Percentiles rank a stretch among this genome's conserved stretches.
These are phyloP conservation scores for Podospora bellae-mahoneyi DNA, from an alignment of 495 filamentous ascomycete species.

Conservation along the genomic window DNA sequence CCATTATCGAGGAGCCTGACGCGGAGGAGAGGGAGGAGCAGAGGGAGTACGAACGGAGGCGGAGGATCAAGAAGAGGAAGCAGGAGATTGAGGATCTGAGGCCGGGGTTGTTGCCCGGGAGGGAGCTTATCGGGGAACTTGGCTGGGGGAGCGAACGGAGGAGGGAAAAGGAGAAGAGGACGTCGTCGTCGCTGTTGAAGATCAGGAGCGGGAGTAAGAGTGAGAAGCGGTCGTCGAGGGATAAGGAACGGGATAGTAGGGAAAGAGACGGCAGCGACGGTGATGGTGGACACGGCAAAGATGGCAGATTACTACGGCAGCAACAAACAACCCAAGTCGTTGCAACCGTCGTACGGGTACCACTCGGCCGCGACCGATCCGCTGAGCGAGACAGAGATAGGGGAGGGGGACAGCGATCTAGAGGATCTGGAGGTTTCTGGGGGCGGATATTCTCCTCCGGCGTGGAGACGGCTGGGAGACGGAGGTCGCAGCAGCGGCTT, in stretches of 20 bases:
- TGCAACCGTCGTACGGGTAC: conserved; percentile 49
- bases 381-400: conserved; percentile 43
- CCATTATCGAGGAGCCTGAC: conserved; percentile 24
- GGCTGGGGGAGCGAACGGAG: background rate
- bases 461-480: conserved; percentile 52
- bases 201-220: background rate
- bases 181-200: too few relatives aligned
- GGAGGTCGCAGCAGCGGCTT: conserved; percentile 54
- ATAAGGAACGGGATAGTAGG: conserved; percentile 3
- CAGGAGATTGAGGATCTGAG: too few relatives aligned
- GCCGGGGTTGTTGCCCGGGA: too few relatives aligned
- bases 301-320: conserved; percentile 70
- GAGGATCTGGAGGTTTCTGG: conserved; percentile 38
- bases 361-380: conserved; percentile 58
- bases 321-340: conserved; percentile 28
- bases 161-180: background rate
- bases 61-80: conserved; percentile 3
- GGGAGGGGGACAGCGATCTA: conserved; percentile 22
- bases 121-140: too few relatives aligned
- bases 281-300: conserved; percentile 57
- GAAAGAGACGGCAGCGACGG: conserved; percentile 36
- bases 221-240: background rate
- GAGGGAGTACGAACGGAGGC: conserved; percentile 8
- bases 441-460: conserved; percentile 56
- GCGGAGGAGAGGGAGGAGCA: conserved; percentile 13